Conservation (phyloP, 495 filamentous ascomycete species). For the Chaetomium cochliodes region DNA sequence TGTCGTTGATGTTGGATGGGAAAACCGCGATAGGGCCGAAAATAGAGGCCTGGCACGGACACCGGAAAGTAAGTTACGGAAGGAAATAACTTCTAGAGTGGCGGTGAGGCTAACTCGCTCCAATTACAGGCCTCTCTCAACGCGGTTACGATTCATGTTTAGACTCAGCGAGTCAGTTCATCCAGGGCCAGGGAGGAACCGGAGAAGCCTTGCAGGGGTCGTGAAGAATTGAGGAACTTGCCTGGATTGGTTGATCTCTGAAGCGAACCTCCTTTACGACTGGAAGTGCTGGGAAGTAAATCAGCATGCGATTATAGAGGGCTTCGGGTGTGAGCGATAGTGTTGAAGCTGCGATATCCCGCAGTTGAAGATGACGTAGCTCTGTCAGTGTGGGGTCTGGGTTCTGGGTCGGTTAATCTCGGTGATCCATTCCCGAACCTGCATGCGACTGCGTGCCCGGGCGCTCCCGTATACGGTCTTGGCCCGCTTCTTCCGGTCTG, state of each 20-base stretch:
- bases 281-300: too few relatives aligned
- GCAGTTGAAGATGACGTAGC: neutral
- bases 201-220: too few relatives aligned
- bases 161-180: neutral
- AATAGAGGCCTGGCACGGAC: slow-evolving; percentile 48
- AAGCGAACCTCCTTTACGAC: too few relatives aligned
- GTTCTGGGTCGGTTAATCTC: slow-evolving; percentile 7
- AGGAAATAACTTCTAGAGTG: neutral
- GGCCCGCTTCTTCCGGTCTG: slow-evolving; percentile 6
- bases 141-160: slow-evolving; percentile 40
- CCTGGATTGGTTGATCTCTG: too few relatives aligned
- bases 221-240: too few relatives aligned
- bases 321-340: too few relatives aligned
- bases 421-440: slow-evolving; percentile 4
- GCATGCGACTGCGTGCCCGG: neutral
- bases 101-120: neutral
- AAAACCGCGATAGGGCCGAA: slow-evolving; percentile 46
- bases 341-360: too few relatives aligned
- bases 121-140: slow-evolving; percentile 44
- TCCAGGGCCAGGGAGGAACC: neutral
- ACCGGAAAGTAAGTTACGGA: slow-evolving; percentile 47
- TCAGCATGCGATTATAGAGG: too few relatives aligned
- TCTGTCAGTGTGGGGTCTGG: neutral
- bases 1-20: slow-evolving; percentile 51
- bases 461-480: neutral